Percentiles rank a stretch among this genome's conserved stretches.
phyloP scores from a whole-genome alignment of 352 stramenopile genomes.

The Phytophthora fragariaefolia region DNA sequence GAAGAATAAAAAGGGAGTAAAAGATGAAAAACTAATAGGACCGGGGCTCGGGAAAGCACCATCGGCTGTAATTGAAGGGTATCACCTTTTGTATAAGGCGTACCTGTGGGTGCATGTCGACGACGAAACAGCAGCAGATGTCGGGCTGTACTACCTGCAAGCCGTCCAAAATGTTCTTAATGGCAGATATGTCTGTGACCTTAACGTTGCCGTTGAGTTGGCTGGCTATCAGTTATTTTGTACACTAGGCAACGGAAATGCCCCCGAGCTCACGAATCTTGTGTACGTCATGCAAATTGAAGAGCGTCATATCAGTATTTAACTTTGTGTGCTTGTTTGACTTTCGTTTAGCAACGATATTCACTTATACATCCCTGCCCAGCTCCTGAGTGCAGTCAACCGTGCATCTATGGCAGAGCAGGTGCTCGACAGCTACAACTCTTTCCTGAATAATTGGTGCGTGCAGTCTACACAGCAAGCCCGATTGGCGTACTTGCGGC shows the following conservation, averaged over 20 bases:
- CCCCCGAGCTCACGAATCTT: constrained; percentile 21
- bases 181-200: constrained; percentile 55
- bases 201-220: constrained; percentile 64
- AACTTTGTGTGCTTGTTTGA: not conserved
- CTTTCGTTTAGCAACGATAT: constrained; percentile 33
- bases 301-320: not conserved
- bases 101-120: constrained; percentile 74
- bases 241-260: constrained; percentile 36
- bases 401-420: constrained; percentile 37
- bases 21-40: constrained; percentile 1
- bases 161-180: constrained; percentile 73
- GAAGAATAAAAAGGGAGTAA: constrained; percentile 44
- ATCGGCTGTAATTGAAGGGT: constrained; percentile 17
- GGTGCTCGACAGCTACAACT: constrained; percentile 44
- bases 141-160: constrained; percentile 75
- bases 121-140: constrained; percentile 62
- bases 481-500: constrained; percentile 59
- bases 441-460: constrained; percentile 40
- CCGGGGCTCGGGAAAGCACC: not conserved
- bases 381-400: constrained; percentile 58
- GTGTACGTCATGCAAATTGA: constrained; percentile 17
- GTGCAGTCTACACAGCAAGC: constrained; percentile 48
- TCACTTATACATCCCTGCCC: constrained; percentile 38
- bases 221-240: constrained; percentile 76
- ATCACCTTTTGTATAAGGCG: constrained; percentile 73